Conservation (phyloP, 1,284 basidiomycete genomes). For the Fomitopsis palustris region DNA sequence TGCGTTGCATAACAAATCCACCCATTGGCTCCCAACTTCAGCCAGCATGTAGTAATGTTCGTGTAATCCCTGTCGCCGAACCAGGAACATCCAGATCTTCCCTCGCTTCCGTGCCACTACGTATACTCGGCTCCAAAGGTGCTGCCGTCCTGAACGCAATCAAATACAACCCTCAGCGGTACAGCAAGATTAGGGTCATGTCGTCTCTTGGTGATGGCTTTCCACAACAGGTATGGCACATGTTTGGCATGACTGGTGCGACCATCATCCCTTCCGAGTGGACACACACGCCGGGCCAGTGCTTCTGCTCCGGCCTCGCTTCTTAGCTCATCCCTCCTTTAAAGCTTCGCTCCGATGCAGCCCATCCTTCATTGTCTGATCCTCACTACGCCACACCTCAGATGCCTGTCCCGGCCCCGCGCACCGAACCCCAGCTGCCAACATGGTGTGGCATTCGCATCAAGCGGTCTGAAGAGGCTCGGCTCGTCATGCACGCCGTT, state of each 20-base stretch:
- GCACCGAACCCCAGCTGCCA: conserved; percentile 33
- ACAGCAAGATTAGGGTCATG: conserved; percentile 8
- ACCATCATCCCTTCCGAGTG: conserved; percentile 1
- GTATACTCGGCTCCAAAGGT: conserved; percentile 1
- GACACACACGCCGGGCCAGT: conserved; percentile 3
- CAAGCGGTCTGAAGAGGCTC: conserved; percentile 36
- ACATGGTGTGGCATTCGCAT: conserved; percentile 41
- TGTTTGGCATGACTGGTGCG: not conserved
- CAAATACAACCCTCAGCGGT: conserved; percentile 1
- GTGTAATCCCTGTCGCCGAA: not conserved
- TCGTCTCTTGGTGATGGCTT: conserved; percentile 3
- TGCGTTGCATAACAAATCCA: not conserved
- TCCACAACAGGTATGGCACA: conserved; percentile 3
- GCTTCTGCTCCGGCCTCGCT: not conserved
- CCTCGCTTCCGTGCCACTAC: not conserved
- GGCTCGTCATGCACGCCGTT: conserved; percentile 41
- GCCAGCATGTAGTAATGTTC: not conserved
- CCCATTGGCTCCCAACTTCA: not conserved
- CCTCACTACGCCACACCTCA: not conserved
- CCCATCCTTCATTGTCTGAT: not conserved
- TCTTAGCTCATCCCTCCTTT: not conserved
- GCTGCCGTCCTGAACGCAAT: not conserved
- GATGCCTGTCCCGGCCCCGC: not conserved
- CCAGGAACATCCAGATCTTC: conserved; percentile 4
- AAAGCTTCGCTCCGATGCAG: conserved; percentile 1